Conservation (phyloP, 345 rosid species). For the Syzygium grande region DNA sequence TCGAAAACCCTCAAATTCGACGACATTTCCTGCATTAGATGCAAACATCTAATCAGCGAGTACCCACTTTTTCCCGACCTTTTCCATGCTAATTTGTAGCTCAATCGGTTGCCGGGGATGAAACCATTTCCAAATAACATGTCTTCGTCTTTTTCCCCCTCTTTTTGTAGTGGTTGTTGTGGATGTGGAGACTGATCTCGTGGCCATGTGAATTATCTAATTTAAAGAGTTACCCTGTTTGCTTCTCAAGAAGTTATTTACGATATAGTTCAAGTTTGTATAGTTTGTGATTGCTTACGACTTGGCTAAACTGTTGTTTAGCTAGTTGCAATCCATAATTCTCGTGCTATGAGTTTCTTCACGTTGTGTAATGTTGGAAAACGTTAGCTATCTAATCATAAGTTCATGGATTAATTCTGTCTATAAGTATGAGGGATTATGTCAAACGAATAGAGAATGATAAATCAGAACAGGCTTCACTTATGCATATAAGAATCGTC, state of each 20-base stretch:
- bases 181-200: background rate
- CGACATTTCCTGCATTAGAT: constrained; percentile 24
- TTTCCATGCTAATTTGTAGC: background rate
- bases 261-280: background rate
- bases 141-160: background rate
- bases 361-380: background rate
- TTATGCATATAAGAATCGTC: background rate
- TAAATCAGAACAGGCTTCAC: background rate
- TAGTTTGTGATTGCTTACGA: background rate
- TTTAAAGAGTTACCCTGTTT: background rate
- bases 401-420: background rate
- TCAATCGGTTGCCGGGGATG: background rate
- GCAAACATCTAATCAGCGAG: constrained; percentile 10
- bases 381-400: background rate
- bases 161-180: background rate
- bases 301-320: background rate
- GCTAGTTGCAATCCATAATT: background rate
- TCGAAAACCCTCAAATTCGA: constrained; percentile 4
- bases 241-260: background rate
- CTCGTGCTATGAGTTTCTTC: background rate
- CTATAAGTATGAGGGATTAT: background rate
- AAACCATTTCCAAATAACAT: background rate
- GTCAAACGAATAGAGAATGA: background rate
- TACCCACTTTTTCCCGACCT: background rate
- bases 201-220: background rate